Evolutionary conservation across 2,329 filamentous ascomycete genomes (phyloP), one percentile per base, ranked within the genome.

Genomic region (Colletotrichum viniferum): DNA sequence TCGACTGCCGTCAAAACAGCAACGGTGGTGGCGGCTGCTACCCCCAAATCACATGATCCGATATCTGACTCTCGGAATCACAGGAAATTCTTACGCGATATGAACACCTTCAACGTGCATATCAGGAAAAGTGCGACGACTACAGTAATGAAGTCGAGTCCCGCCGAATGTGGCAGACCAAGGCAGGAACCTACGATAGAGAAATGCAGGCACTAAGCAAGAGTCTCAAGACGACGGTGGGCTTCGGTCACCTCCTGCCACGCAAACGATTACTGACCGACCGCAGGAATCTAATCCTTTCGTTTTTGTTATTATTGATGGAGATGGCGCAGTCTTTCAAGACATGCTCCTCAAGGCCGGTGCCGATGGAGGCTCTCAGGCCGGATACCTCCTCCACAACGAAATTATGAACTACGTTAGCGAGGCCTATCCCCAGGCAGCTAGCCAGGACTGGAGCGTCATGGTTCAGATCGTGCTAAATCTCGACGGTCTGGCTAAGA

Each of bases 241-340:
- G 12, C 38, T 48, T n/a, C 38, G 18, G 18, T 48, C 38, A n/a
- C 9, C 18, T 48, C 38, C 18, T n/a, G 38, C 18, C 18, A 48
- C 38, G 18, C 9, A n/a, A n/a, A 48, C 9, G 9, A 48, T 10
- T 48, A 48, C 34, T 63, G 32, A 63, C 21, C 4, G 12, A 26
- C 18, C 6, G 12, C 70, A 84, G 82, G 82, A 84, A 64, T 80
- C 81, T 30, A 79, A 79, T 18, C 79, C 81, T 0, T 84, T 84
- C 43, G 83, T 81, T 12, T 82, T 81, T 48, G 80, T 81, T 30
- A 79, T 84, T 58, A 80, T 85, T 24, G 83, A 85, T 30, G 83
- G 83, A 18, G 83, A 84, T 36, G 83, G 83, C 3, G 82, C 82
- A 14, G 75, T 83, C 21, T 85, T 85, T 60, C 78, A 79, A 24